These are phyloP conservation scores for Sarocladiaceae sp. DNA, from an alignment of 2,329 filamentous ascomycete species.

Conservation along the genomic window DNA sequence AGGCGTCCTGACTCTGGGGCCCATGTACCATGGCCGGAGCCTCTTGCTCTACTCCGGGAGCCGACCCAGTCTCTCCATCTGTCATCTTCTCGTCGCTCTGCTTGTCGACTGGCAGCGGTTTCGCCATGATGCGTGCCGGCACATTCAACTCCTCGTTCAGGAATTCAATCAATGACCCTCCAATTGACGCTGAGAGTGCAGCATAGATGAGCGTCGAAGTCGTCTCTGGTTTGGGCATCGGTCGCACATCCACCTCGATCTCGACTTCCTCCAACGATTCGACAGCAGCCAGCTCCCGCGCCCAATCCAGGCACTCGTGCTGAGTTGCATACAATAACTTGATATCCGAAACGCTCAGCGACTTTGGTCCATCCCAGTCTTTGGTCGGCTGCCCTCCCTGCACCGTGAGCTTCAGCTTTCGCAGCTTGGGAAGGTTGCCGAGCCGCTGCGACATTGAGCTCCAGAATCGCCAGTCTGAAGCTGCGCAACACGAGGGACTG, in stretches of 20 bases:
- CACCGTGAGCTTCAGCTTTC: slow-evolving; percentile 45
- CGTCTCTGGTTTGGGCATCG: slow-evolving; percentile 47
- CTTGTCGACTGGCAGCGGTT: background rate
- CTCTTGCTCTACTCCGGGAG: background rate
- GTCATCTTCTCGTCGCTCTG: background rate
- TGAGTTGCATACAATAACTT: slow-evolving; percentile 37
- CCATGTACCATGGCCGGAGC: too few species aligned
- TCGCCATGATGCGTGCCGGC: slow-evolving; percentile 4
- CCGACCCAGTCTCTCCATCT: background rate
- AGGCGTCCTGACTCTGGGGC: too few species aligned
- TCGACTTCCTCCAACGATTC: slow-evolving; percentile 44
- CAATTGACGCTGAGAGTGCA: slow-evolving; percentile 55
- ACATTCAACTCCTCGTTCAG: slow-evolving; percentile 11
- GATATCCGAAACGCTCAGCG: slow-evolving; percentile 42
- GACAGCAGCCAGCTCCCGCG: slow-evolving; percentile 48
- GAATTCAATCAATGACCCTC: slow-evolving; percentile 12
- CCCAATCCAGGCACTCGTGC: slow-evolving; percentile 53
- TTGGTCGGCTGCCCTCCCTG: slow-evolving; percentile 51
- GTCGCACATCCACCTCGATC: slow-evolving; percentile 49
- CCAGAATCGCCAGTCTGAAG: slow-evolving; percentile 42
- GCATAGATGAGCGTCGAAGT: slow-evolving; percentile 54
- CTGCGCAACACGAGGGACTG: slow-evolving; percentile 40
- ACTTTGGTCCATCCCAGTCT: slow-evolving; percentile 43
- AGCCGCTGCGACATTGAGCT: slow-evolving; percentile 49
- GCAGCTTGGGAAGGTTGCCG: slow-evolving; percentile 31